Evolutionary conservation across 2,329 filamentous ascomycete genomes (phyloP).

Genomic region (Aspergillus japonicus): DNA sequence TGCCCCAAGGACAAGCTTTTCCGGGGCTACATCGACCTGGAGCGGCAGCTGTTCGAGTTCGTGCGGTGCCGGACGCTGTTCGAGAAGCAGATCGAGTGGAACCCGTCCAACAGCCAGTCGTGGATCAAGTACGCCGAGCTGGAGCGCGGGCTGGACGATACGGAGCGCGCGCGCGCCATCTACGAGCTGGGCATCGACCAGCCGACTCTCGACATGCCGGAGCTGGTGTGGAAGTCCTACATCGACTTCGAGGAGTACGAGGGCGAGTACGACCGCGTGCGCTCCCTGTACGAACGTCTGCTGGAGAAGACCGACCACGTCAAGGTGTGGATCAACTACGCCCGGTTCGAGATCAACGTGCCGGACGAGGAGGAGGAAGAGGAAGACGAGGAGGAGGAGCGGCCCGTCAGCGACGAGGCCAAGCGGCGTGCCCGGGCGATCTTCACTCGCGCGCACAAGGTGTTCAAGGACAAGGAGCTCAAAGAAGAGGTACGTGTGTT

Average conservation of each 20-base stretch:
- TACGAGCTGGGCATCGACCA: constrained; percentile 88
- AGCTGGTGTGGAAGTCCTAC: constrained; percentile 95
- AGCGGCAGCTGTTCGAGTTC: constrained; percentile 93
- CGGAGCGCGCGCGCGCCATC: constrained; percentile 83
- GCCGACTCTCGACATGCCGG: constrained; percentile 88
- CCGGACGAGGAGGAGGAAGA: constrained; percentile 69
- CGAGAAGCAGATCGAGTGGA: constrained; percentile 91
- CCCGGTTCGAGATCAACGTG: constrained; percentile 96
- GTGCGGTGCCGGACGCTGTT: constrained; percentile 85
- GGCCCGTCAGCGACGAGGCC: constrained; percentile 72
- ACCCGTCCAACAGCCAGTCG: constrained; percentile 82
- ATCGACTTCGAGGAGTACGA: constrained; percentile 99
- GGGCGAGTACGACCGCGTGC: constrained; percentile 80
- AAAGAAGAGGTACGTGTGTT: constrained; percentile 68
- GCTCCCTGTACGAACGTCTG: constrained; percentile 82
- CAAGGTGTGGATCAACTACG: constrained; percentile 98
- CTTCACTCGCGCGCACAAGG: constrained; percentile 80
- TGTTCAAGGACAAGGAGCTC: constrained; percentile 84
- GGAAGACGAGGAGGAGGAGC: constrained; percentile 58
- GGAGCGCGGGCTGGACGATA: constrained; percentile 85
- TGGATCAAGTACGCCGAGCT: constrained; percentile 97
- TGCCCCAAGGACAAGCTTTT: constrained; percentile 96
- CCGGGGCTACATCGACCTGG: constrained; percentile 87
- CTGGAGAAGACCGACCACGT: constrained; percentile 95
- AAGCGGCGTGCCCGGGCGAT: constrained; percentile 78